Conservation (phyloP, 176 grass and related monocot species). For the Aegilops speltoides region DNA sequence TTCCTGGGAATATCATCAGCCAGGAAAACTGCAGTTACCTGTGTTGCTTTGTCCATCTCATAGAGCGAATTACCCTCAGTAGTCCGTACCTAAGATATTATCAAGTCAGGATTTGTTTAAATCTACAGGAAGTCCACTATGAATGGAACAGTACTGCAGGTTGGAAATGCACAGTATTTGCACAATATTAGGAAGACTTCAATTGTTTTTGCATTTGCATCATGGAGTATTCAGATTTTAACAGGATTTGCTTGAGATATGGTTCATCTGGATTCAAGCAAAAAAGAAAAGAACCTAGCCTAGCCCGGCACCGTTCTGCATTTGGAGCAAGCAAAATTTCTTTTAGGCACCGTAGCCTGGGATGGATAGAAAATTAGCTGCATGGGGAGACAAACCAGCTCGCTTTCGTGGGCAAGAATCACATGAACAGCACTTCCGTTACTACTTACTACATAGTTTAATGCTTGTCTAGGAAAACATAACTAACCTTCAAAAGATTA, state of each 20-base stretch:
- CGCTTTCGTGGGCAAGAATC: not conserved
- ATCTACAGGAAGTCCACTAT: not conserved
- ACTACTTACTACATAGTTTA: not conserved
- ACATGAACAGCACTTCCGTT: not conserved
- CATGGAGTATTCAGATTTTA: not conserved
- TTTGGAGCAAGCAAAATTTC: not conserved
- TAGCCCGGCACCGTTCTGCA: not conserved
- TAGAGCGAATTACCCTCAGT: conserved; percentile 83
- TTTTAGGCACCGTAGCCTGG: not conserved
- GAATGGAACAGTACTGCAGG: not conserved
- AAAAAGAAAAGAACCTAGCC: not conserved
- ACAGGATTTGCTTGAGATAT: not conserved
- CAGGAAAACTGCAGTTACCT: conserved; percentile 40
- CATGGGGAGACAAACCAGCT: not conserved
- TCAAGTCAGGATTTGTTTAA: conserved; percentile 15
- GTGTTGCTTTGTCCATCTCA: conserved; percentile 91
- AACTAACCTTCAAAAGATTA: not conserved
- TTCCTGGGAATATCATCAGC: not conserved
- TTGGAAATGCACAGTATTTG: not conserved
- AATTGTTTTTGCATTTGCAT: not conserved
- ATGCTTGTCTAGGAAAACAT: not conserved
- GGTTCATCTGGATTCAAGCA: not conserved
- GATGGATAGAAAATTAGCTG: not conserved
- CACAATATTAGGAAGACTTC: not conserved
- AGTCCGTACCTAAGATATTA: conserved; percentile 55